Evolutionary conservation across 1,284 basidiomycete species (phyloP).

Genomic region (Irpex sp.): DNA sequence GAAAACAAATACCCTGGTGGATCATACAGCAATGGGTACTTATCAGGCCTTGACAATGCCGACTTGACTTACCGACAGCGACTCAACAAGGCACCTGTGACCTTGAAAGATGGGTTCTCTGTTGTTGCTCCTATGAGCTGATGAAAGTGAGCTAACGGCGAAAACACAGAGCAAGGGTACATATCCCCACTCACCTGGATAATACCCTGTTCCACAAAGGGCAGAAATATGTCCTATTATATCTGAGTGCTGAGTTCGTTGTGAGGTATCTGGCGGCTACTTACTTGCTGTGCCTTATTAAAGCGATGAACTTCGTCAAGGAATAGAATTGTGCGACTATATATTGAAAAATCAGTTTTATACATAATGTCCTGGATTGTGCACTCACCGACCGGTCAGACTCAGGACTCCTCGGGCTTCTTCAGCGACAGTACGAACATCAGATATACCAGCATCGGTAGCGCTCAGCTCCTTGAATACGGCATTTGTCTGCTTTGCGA

Average conservation of each 20-base stretch:
- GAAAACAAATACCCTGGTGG: slow-evolving; percentile 56
- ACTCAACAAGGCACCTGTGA: slow-evolving; percentile 75
- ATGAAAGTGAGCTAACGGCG: slow-evolving; percentile 4
- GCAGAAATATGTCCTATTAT: slow-evolving; percentile 71
- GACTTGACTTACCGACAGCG: slow-evolving; percentile 63
- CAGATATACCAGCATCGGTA: slow-evolving; percentile 71
- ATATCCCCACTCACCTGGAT: slow-evolving; percentile 48
- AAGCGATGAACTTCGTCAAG: slow-evolving; percentile 91
- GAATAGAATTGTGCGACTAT: slow-evolving; percentile 69
- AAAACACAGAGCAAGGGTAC: not conserved
- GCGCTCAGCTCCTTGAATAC: slow-evolving; percentile 77
- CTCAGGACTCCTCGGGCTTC: slow-evolving; percentile 73
- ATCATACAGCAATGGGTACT: not conserved
- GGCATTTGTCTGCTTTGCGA: slow-evolving; percentile 58
- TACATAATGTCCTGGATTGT: not conserved
- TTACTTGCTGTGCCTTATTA: slow-evolving; percentile 78
- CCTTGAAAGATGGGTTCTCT: slow-evolving; percentile 89
- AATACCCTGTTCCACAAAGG: slow-evolving; percentile 76
- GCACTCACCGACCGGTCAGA: slow-evolving; percentile 61
- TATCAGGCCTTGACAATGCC: not conserved
- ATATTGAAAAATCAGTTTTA: not conserved
- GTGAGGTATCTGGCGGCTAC: slow-evolving; percentile 3
- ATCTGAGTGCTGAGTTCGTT: not conserved
- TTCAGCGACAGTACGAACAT: slow-evolving; percentile 79
- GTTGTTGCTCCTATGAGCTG: slow-evolving; percentile 87